Base-by-base conservation (phyloP, 768 basidiomycete species). In the Mycena haematopus region DNA sequence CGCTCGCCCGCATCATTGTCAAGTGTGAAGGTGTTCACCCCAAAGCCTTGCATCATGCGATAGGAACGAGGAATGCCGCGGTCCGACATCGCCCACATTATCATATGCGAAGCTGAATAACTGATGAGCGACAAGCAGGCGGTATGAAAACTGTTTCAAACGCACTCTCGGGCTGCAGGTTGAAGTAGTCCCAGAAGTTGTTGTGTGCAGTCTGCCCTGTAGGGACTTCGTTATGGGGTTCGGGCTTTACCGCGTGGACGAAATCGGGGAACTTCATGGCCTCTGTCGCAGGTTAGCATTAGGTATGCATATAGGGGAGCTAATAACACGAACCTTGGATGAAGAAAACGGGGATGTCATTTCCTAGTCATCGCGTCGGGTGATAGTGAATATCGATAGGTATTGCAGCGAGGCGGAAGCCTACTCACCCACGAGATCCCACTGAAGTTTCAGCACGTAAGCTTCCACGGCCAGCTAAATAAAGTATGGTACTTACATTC, bases 11-110 rank as follows among this genome's bases (percentile, higher is more conserved):
- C 71, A 0, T 75, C 78, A 68, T 93, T 93, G 58, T 91, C 69
- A 31, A 95, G 80, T 3, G 90, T 88, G 73, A 82, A 96, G 0
- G 93, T 92, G 75, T 96, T 94, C 50, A 96, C 92, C 2, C 91
- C 90, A 54, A 92, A 91, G 8, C 89, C 95, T 77, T 94, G 91
- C 86, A 96, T 92, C 88, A 91, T 93, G 57, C 93, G 85, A 74
- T 79, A 90, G 6, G 92, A 93, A 21, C 93, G 87, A 15, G 94
- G 95, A 61, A 96, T 87, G 11, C n/a, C 49, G 6, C 93, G 86
- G 72, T 96, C 94, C 13, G 90, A 92, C 84, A 96, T 87, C 36
- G 79, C 81, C 93, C 93, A 96, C 83, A 91, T 86, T 11, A 89
- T 75, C 88, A 90, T 91, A 66, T 91, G 88, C 0, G 87, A 13